Percentiles rank a stretch among this genome's conserved stretches.
phyloP scores from a whole-genome alignment of 2,329 filamentous ascomycete species.

The Camptophora hylomeconis region DNA sequence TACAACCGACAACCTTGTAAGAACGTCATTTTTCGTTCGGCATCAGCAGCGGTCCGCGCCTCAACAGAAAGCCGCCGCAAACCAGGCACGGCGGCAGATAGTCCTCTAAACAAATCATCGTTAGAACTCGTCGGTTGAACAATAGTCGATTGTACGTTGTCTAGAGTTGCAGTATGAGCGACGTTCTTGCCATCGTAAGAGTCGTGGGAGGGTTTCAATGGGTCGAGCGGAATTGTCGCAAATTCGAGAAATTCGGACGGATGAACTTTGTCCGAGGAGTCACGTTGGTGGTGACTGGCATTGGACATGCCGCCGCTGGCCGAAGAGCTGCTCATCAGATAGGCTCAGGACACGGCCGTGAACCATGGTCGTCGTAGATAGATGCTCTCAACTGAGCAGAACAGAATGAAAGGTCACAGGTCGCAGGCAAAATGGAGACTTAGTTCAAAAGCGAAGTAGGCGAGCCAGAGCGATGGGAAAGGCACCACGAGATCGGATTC shows the following conservation, averaged over 20 bases:
- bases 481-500: too few species aligned
- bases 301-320: too few species aligned
- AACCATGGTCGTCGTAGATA: too few species aligned
- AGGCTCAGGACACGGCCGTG: too few species aligned
- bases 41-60: constrained; percentile 14
- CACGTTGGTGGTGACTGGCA: neutral
- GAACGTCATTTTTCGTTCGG: constrained; percentile 19
- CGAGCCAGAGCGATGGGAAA: too few species aligned
- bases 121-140: constrained; percentile 8
- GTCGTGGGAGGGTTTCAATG: constrained; percentile 68
- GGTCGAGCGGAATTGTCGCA: constrained; percentile 70
- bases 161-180: neutral
- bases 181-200: constrained; percentile 1
- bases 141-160: neutral
- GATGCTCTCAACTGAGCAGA: too few species aligned
- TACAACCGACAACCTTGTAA: constrained; percentile 16
- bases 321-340: too few species aligned
- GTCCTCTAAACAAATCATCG: constrained; percentile 14
- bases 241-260: constrained; percentile 8
- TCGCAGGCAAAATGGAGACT: too few species aligned
- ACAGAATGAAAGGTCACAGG: too few species aligned
- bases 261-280: neutral
- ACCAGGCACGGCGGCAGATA: constrained; percentile 12
- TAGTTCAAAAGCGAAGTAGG: too few species aligned
- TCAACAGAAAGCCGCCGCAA: constrained; percentile 14